These are phyloP conservation scores for Globisporangium apiculatum DNA, from an alignment of 352 stramenopile species.

Conservation along the genomic window DNA sequence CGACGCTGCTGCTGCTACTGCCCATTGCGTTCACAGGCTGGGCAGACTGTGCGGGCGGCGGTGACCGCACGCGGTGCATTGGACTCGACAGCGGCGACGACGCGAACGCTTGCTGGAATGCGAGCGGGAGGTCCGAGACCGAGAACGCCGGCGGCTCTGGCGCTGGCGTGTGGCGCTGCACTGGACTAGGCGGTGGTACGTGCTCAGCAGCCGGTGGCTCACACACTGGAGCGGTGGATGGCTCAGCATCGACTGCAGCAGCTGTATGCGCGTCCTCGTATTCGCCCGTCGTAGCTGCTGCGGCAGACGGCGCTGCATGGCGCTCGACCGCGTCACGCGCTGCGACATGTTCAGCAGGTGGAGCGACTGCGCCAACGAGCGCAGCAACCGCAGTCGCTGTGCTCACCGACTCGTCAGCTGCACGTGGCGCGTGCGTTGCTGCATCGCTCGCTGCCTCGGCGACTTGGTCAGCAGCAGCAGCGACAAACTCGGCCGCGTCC, in stretches of 20 bases:
- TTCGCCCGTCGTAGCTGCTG: not conserved
- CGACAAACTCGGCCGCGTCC: not conserved
- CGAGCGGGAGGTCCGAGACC: slow-evolving; percentile 1
- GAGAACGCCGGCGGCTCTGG: not conserved
- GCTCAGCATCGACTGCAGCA: not conserved
- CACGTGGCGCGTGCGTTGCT: not conserved
- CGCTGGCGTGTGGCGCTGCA: not conserved
- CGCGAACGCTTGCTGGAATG: slow-evolving; percentile 9
- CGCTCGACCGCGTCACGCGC: not conserved
- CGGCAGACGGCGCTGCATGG: not conserved
- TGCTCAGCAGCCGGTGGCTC: not conserved
- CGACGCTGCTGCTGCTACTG: slow-evolving; percentile 2
- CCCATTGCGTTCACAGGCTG: not conserved
- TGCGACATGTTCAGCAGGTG: not conserved
- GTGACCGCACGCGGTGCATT: not conserved
- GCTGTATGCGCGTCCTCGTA: too few relatives aligned
- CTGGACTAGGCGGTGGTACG: not conserved
- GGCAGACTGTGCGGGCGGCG: not conserved
- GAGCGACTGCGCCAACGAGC: not conserved
- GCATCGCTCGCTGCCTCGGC: not conserved
- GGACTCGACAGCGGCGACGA: not conserved
- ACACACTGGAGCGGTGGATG: not conserved
- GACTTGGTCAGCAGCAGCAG: not conserved
- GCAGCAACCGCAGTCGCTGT: not conserved
- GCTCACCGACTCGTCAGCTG: not conserved